Evolutionary conservation across 768 basidiomycete genomes (phyloP).

Genomic region (Pisolithus sp.): DNA sequence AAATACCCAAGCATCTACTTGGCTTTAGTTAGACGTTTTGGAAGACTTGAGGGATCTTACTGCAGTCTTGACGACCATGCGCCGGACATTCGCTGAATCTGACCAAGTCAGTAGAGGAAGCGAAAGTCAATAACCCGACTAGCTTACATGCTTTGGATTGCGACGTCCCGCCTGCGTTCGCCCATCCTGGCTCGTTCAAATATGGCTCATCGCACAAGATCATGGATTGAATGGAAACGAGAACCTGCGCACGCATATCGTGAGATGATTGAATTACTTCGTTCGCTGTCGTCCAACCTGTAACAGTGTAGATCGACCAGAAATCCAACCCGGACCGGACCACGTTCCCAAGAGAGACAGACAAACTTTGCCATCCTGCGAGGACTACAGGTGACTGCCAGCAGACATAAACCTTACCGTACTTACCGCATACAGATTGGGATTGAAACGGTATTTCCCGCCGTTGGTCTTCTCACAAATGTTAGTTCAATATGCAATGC

Average conservation of each 20-base stretch:
- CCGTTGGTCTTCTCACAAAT: conserved; percentile 59
- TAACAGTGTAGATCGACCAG: conserved; percentile 83
- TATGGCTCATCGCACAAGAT: conserved; percentile 92
- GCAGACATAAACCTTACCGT: neutral
- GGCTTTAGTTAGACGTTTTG: conserved; percentile 4
- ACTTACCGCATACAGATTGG: conserved; percentile 85
- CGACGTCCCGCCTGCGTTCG: conserved; percentile 61
- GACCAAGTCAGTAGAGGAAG: conserved; percentile 7
- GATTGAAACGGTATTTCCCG: conserved; percentile 88
- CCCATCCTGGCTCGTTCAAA: conserved; percentile 90
- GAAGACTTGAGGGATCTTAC: conserved; percentile 34
- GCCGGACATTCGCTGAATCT: conserved; percentile 89
- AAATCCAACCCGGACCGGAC: conserved; percentile 88
- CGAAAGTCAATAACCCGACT: neutral
- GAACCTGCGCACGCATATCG: conserved; percentile 37
- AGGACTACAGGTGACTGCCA: neutral
- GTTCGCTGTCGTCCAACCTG: conserved; percentile 44
- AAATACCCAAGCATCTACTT: conserved; percentile 78
- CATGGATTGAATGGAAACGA: conserved; percentile 96
- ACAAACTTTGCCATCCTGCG: conserved; percentile 92
- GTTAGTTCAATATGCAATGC: conserved; percentile 9
- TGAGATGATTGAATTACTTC: neutral
- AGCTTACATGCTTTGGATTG: conserved; percentile 70
- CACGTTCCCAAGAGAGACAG: conserved; percentile 88
- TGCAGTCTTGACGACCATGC: conserved; percentile 89